Evolutionary conservation across 805 yeast genomes (phyloP).

Genomic region (Ogataea pini): DNA sequence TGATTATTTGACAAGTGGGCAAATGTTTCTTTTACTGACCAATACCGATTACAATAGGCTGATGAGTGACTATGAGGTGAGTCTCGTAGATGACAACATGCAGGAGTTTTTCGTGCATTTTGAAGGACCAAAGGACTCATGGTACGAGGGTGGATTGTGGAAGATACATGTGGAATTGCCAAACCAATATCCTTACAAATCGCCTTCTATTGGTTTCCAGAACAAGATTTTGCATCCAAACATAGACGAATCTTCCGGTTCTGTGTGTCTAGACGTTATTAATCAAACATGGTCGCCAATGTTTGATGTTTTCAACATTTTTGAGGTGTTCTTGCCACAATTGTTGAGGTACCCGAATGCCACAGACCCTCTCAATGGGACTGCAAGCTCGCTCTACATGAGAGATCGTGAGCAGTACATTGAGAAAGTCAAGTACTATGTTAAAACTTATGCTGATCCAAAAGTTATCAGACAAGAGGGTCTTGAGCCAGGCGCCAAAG

Average conservation of each 20-base stretch:
- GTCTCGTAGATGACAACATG: slow-evolving; percentile 75
- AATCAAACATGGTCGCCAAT: slow-evolving; percentile 98
- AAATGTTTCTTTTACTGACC: slow-evolving; percentile 8
- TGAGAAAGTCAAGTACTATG: slow-evolving; percentile 70
- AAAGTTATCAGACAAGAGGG: slow-evolving; percentile 29
- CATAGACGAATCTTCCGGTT: slow-evolving; percentile 86
- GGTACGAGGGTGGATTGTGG: slow-evolving; percentile 91
- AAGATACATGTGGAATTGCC: slow-evolving; percentile 90
- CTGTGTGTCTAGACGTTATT: slow-evolving; percentile 93
- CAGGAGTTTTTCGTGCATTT: slow-evolving; percentile 87
- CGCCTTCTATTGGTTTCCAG: slow-evolving; percentile 92
- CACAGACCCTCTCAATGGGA: slow-evolving; percentile 88
- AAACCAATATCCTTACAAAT: slow-evolving; percentile 91
- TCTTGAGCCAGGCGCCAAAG: slow-evolving; percentile 31
- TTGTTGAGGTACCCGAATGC: slow-evolving; percentile 90
- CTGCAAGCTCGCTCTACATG: slow-evolving; percentile 78
- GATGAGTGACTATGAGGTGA: slow-evolving; percentile 92
- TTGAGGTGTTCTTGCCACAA: slow-evolving; percentile 93
- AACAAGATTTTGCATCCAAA: slow-evolving; percentile 95
- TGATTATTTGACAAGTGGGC: no score
- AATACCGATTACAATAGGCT: slow-evolving; percentile 39
- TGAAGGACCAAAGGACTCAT: slow-evolving; percentile 83
- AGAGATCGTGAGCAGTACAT: slow-evolving; percentile 67
- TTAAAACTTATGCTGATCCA: slow-evolving; percentile 63
- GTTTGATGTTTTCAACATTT: slow-evolving; percentile 88